Base-by-base conservation (phyloP, 352 stramenopile species). In the Pythium plurisporium region DNA sequence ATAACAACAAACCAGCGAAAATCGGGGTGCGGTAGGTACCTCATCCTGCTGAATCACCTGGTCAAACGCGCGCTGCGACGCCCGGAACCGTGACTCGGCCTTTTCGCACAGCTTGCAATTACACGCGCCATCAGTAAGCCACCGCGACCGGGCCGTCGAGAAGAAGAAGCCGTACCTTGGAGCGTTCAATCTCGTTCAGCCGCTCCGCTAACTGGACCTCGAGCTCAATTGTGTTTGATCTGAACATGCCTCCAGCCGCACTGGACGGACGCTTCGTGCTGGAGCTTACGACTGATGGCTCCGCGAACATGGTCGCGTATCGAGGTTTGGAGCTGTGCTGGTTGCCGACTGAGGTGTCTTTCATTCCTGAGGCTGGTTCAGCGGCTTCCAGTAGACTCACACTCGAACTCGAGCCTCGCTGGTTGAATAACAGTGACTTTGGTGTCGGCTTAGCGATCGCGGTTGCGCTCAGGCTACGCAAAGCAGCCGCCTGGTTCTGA, bases 51-150 rank as follows among this genome's bases (percentile, higher is more conserved):
- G 38, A 25, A 87, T 80, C 4, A 89, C 63, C 9, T 52, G 51
- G 47, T 88, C 69, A 9, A 91, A 66, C 11, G 75, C 65, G 22
- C 55, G 64, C 49, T 82, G 74, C 14, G 73, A 87, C 5, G 77
- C 79, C 9, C 67, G 62, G 8, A 84, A 74, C 12, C 79, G 73
- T 17, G 73, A 71, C 19, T 74, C 56, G 0, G 67, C 62, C 52
- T 84, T 84, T 57, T 84, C 76, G n/a, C 62, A 74, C n/a, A 86
- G 43, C 78, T 88, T 27, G n/a, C n/a, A n/a, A n/a, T n/a, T n/a
- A n/a, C n/a, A n/a, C 2, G 3, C 3, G 17, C 4, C 12, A 6
- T 17, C 34, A 20, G n/a, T 44, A 15, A 43, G 38, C 6, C 14
- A 17, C 36, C 5, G 30, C 53, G 31, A 23, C 38, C 33, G 26